These are phyloP conservation scores for Nitzschia sp. DNA, from an alignment of 108 stramenopile genomes.

Conservation along the genomic window DNA sequence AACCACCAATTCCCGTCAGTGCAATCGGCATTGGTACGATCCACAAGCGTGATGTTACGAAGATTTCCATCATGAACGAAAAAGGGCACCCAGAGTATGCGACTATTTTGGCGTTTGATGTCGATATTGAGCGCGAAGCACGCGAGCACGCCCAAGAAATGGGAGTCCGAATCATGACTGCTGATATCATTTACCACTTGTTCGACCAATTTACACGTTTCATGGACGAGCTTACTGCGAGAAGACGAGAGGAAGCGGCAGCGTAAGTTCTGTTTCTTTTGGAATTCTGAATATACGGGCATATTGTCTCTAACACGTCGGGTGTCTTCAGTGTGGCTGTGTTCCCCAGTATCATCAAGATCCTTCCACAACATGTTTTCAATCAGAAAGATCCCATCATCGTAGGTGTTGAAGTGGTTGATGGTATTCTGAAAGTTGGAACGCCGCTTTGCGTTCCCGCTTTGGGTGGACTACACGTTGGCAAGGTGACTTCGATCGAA, in stretches of 20 bases:
- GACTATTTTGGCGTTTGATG: slow-evolving; percentile 97
- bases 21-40: slow-evolving; percentile 96
- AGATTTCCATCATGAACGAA: slow-evolving; percentile 98
- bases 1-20: slow-evolving; percentile 98
- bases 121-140: slow-evolving; percentile 92
- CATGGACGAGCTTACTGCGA: slow-evolving; percentile 83
- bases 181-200: slow-evolving; percentile 99
- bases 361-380: slow-evolving; percentile 96
- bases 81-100: slow-evolving; percentile 95
- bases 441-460: slow-evolving; percentile 96
- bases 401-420: slow-evolving; percentile 93
- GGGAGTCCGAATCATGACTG: slow-evolving; percentile 96
- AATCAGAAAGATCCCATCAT: slow-evolving; percentile 99
- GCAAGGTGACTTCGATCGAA: slow-evolving; percentile 95
- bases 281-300: not conserved
- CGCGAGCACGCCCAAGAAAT: slow-evolving; percentile 89
- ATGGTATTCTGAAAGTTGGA: slow-evolving; percentile 96
- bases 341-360: slow-evolving; percentile 91
- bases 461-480: slow-evolving; percentile 88
- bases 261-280: slow-evolving; percentile 27
- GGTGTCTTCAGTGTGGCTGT: slow-evolving; percentile 59
- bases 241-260: slow-evolving; percentile 82
- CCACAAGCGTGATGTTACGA: slow-evolving; percentile 97
- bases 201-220: slow-evolving; percentile 96
- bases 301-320: not conserved